These are phyloP conservation scores for Pythium coloratum DNA, from an alignment of 352 stramenopile genomes.

Conservation along the genomic window DNA sequence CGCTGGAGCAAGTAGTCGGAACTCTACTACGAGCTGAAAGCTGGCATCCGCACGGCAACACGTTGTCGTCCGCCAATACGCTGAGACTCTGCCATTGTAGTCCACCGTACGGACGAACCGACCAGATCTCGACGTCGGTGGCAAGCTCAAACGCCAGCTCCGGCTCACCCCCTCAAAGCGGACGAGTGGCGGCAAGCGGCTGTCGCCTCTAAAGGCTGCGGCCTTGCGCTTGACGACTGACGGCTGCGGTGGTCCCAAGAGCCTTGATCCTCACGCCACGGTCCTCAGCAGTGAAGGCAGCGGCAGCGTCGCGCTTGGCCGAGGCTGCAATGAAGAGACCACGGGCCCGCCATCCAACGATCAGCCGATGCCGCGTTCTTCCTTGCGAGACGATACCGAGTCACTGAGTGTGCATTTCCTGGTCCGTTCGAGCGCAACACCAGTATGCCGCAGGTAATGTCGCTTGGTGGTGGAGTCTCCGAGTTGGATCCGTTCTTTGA, in stretches of 20 bases:
- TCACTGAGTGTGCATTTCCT: conserved; percentile 51
- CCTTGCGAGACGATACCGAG: conserved; percentile 52
- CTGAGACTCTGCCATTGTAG: conserved; percentile 54
- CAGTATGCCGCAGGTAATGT: conserved; percentile 26
- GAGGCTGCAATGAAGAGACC: conserved; percentile 17
- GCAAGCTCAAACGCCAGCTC: not conserved
- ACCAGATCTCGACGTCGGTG: conserved; percentile 70
- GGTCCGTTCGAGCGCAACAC: conserved; percentile 43
- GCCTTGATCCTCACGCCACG: conserved; percentile 25
- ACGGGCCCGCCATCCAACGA: conserved; percentile 62
- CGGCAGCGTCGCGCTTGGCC: conserved; percentile 16
- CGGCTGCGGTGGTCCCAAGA: not conserved
- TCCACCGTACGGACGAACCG: conserved; percentile 74
- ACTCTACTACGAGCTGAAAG: conserved; percentile 79
- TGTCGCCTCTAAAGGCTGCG: conserved; percentile 66
- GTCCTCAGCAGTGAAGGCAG: conserved; percentile 32
- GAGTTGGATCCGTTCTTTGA: conserved; percentile 36
- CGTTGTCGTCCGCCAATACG: not conserved
- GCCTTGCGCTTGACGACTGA: conserved; percentile 37
- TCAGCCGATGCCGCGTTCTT: conserved; percentile 70
- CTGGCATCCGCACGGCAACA: conserved; percentile 49
- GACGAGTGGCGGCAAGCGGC: conserved; percentile 31
- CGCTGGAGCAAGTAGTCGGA: conserved; percentile 79
- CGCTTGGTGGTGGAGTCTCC: not conserved
- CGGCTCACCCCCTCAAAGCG: conserved; percentile 1